Base-by-base conservation (phyloP, 805 yeast species). In the Ascoidea rubescens region DNA sequence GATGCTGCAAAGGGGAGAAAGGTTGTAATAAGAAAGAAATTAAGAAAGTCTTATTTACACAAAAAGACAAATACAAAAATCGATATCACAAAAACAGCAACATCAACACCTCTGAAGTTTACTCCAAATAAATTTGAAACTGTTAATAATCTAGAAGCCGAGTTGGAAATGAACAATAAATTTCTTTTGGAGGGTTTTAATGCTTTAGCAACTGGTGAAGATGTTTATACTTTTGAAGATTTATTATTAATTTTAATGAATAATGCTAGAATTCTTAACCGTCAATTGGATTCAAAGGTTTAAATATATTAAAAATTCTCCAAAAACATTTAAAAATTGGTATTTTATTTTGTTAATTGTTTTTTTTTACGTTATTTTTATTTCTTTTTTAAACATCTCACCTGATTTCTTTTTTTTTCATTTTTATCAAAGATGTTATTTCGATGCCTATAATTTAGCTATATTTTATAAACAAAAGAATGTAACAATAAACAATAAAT, bases 31-130 rank as follows among this genome's bases (percentile, higher is more conserved):
- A 71, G 96, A 60, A 77, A 78, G 53, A 89, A 89, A 66, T 81
- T 83, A 58, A 73, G 97, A 56, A 72, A 74, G 31, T 78, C 90
- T 53, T 87, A 77, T 67, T 70, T 77, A n/a, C 90, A 86, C 57
- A 72, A 76, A n/a, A 81, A 82, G 6, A 84, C 93, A 1, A 78
- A 80, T 46, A 82, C 90, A 1, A 73, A 80, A 59, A 76, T 86
- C 57, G 95, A 86, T 66, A 67, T 85, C 55, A 86, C 95, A 1
- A 74, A 76, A 56, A 87, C 84, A 2, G 55, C 51, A 14, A 57
- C 59, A 6, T 50, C 60, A 47, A 57, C 59, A 16, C 64, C 63
- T 53, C 58, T 62, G 14, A 57, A 56, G 50, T 60, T 63, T 6
- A 55, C 53, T 5, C 59, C 59, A 50, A 61, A 59, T 2, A 52